These are phyloP conservation scores for Saccharomycopsis schoenii DNA, from an alignment of 805 yeast species.

Conservation along the genomic window DNA sequence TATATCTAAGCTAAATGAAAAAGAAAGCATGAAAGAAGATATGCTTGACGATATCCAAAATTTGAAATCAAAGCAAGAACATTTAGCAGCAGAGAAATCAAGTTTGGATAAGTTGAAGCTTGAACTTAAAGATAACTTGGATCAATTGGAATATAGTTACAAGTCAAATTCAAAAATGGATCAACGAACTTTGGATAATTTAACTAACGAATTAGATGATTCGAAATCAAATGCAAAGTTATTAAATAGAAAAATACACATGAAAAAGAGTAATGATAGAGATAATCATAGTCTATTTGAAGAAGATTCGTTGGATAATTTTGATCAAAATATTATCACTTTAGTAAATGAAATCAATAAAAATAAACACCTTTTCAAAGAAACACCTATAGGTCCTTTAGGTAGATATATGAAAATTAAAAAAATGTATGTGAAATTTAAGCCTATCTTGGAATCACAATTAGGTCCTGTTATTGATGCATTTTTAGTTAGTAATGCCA, in stretches of 20 bases:
- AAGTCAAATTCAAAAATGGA: not conserved
- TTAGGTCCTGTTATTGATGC: constrained; percentile 43
- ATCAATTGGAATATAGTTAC: not conserved
- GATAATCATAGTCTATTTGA: not conserved
- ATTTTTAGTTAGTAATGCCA: constrained; percentile 42
- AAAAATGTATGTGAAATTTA: constrained; percentile 45
- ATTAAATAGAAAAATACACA: not conserved
- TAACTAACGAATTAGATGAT: not conserved
- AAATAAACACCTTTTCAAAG: constrained; percentile 28
- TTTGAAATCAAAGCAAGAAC: not conserved
- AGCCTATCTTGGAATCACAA: constrained; percentile 46
- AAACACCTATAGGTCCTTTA: constrained; percentile 70
- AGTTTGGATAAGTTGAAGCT: constrained; percentile 21
- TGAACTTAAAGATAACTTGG: constrained; percentile 12
- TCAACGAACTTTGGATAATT: not conserved
- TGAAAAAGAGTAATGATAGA: not conserved
- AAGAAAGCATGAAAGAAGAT: constrained; percentile 18
- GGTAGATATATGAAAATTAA: constrained; percentile 55
- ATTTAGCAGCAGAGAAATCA: not conserved
- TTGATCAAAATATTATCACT: not conserved
- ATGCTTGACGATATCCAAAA: constrained; percentile 13
- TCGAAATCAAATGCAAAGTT: not conserved
- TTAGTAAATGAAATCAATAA: not conserved
- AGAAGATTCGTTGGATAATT: not conserved
- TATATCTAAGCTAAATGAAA: constrained; percentile 33